Percentiles rank a stretch among this genome's conserved stretches.
Evolutionary conservation across 805 yeast species (phyloP).

Genomic region (Nakazawaea siamensis): DNA sequence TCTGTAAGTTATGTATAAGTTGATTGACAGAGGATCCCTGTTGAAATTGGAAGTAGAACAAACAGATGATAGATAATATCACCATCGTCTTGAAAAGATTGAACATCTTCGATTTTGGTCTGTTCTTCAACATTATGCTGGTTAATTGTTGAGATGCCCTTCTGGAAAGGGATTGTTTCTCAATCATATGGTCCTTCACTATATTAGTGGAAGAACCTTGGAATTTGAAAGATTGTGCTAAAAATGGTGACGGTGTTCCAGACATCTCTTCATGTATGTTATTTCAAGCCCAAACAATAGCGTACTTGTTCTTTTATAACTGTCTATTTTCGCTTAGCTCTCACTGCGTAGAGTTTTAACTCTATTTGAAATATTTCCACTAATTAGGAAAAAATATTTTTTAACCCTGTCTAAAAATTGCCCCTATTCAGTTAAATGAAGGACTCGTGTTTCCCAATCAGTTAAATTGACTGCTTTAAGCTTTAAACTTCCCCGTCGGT

Average conservation of each 20-base stretch:
- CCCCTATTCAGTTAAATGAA: too few species aligned
- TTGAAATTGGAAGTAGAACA: constrained; percentile 6
- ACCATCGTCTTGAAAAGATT: not conserved
- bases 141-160: constrained; percentile 9
- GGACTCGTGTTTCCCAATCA: too few species aligned
- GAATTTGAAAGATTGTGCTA: constrained; percentile 1
- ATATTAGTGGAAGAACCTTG: constrained; percentile 8
- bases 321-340: too few species aligned
- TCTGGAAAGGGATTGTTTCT: constrained; percentile 6
- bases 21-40: constrained; percentile 6
- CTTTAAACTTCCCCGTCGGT: too few species aligned
- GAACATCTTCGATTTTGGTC: constrained; percentile 3
- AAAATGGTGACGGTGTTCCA: not conserved
- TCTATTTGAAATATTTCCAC: too few species aligned
- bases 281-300: too few species aligned
- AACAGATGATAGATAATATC: not conserved
- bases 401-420: too few species aligned
- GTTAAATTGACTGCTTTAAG: too few species aligned
- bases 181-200: constrained; percentile 8
- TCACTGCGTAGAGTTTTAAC: too few species aligned
- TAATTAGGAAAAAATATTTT: too few species aligned
- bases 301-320: too few species aligned
- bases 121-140: constrained; percentile 4
- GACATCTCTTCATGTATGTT: not conserved
- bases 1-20: constrained; percentile 4